Evolutionary conservation across 208 protist genomes (phyloP).

Genomic region (Acanthamoeba lenticulata): DNA sequence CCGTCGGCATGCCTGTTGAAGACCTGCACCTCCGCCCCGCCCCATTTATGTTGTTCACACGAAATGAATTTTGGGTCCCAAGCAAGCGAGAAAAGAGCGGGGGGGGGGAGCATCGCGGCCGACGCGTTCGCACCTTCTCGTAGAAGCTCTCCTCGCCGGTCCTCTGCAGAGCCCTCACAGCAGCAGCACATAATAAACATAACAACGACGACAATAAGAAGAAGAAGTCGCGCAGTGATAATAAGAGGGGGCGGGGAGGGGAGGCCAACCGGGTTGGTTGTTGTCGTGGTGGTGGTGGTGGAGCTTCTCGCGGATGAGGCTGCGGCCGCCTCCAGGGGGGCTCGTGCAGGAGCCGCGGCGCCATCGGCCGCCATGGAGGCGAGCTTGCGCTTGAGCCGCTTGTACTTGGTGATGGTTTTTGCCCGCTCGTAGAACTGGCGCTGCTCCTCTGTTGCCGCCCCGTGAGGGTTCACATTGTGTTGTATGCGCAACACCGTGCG

Average conservation of each 20-base stretch:
- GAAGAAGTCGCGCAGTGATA: too few relatives aligned
- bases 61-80: neutral
- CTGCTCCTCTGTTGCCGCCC: neutral
- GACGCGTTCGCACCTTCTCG: too few relatives aligned
- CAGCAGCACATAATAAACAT: neutral
- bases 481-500: too few relatives aligned
- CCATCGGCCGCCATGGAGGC: too few relatives aligned
- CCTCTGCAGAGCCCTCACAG: neutral
- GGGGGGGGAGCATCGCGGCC: neutral
- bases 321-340: neutral
- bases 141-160: neutral
- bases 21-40: neutral
- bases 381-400: neutral
- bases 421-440: neutral
- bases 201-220: too few relatives aligned
- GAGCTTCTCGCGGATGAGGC: neutral
- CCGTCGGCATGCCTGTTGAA: neutral
- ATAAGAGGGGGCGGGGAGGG: too few relatives aligned
- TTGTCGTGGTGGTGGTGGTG: neutral
- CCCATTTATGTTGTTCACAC: neutral
- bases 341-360: neutral
- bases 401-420: neutral
- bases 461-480: too few relatives aligned
- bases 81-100: neutral
- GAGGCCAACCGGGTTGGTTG: too few relatives aligned